phyloP scores from a whole-genome alignment of 257 asterid species.

The Solanum habrochaites region DNA sequence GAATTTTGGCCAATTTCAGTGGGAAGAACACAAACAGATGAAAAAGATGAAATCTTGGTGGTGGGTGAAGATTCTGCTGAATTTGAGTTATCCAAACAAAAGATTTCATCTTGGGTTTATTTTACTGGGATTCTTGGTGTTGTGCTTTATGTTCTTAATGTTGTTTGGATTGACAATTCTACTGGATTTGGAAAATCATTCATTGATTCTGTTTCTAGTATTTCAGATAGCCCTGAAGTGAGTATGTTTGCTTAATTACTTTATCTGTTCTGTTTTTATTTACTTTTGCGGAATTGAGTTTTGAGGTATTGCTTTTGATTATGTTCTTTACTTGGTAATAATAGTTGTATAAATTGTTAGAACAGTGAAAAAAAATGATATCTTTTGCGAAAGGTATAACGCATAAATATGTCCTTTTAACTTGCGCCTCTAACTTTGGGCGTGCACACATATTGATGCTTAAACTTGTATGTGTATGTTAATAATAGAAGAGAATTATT shows the following conservation, averaged over 20 bases:
- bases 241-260: background rate
- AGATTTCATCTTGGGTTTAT: slow-evolving; percentile 72
- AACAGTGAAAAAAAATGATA: background rate
- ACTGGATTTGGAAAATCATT: slow-evolving; percentile 77
- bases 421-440: too few relatives aligned
- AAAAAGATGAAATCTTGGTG: slow-evolving; percentile 19
- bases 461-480: background rate
- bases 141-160: slow-evolving; percentile 58
- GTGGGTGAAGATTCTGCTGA: slow-evolving; percentile 90
- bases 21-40: slow-evolving; percentile 30
- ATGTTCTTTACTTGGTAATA: background rate
- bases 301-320: background rate
- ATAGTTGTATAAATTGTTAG: background rate
- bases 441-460: rapidly evolving
- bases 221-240: slow-evolving; percentile 84
- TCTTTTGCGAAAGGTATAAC: background rate
- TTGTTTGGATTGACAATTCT: slow-evolving; percentile 69
- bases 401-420: background rate
- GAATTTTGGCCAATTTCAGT: slow-evolving; percentile 2
- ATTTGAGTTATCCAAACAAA: slow-evolving; percentile 58
- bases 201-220: slow-evolving; percentile 43
- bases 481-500: too few relatives aligned
- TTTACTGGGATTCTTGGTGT: slow-evolving; percentile 51
- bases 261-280: background rate
- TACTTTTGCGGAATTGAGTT: background rate